phyloP scores from a whole-genome alignment of 495 filamentous ascomycete genomes.

The Sabuloglossum arenarium region DNA sequence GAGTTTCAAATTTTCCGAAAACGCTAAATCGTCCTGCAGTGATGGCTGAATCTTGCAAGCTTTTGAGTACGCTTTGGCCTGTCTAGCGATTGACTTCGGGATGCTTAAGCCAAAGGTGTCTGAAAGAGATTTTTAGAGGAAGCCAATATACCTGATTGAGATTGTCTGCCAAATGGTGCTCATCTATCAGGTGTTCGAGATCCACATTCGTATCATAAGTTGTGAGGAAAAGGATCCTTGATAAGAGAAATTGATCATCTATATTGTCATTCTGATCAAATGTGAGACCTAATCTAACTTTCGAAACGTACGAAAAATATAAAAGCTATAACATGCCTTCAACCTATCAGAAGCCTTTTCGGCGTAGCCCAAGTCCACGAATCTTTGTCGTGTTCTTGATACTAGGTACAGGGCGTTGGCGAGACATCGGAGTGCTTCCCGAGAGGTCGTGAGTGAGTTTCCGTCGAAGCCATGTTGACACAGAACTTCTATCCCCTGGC shows the following conservation, averaged over 20 bases:
- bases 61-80: constrained; percentile 39
- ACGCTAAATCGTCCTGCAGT: constrained; percentile 42
- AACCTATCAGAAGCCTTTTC: constrained; percentile 48
- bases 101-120: not conserved
- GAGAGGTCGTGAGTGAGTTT: constrained; percentile 37
- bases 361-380: constrained; percentile 61
- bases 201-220: constrained; percentile 64
- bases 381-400: constrained; percentile 47
- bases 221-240: constrained; percentile 63
- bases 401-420: constrained; percentile 72
- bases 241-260: constrained; percentile 77
- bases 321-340: constrained; percentile 23
- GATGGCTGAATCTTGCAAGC: constrained; percentile 3
- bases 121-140: not conserved
- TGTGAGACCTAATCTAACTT: constrained; percentile 8
- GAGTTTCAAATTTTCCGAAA: constrained; percentile 70
- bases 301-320: not conserved
- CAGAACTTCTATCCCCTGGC: constrained; percentile 58
- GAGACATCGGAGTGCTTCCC: constrained; percentile 63
- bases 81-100: constrained; percentile 40
- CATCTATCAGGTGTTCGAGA: constrained; percentile 43
- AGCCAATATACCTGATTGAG: constrained; percentile 31
- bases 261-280: constrained; percentile 35
- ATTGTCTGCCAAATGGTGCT: constrained; percentile 47
- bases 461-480: constrained; percentile 46